Evolutionary conservation across 768 basidiomycete species (phyloP).

Genomic region (Wakefieldia striispora): DNA sequence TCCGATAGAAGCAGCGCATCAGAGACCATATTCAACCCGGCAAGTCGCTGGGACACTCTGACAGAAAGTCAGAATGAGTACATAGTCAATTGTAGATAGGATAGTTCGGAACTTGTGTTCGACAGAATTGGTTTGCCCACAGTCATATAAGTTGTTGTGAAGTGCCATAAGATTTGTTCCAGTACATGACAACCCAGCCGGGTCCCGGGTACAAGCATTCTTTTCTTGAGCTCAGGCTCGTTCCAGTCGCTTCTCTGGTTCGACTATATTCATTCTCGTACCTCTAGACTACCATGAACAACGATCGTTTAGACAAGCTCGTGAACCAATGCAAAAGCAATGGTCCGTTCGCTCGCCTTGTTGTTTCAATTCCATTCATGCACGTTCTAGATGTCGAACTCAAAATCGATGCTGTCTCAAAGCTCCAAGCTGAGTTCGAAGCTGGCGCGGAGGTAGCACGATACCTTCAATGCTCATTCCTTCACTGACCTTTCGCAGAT

Average conservation of each 20-base stretch:
- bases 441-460: constrained; percentile 59
- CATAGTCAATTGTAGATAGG: background rate
- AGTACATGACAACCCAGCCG: constrained; percentile 18
- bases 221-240: constrained; percentile 23
- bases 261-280: constrained; percentile 10
- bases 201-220: constrained; percentile 8
- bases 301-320: constrained; percentile 56
- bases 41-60: constrained; percentile 85
- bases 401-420: constrained; percentile 77
- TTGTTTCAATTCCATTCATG: constrained; percentile 9
- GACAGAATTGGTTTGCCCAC: too few relatives aligned
- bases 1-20: constrained; percentile 78
- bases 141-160: background rate
- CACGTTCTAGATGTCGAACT: constrained; percentile 64
- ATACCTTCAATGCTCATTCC: constrained; percentile 8
- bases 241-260: constrained; percentile 11
- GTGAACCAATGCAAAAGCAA: constrained; percentile 63
- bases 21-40: constrained; percentile 81
- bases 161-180: constrained; percentile 5
- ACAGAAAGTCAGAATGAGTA: constrained; percentile 43
- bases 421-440: constrained; percentile 75
- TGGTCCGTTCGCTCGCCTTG: constrained; percentile 38
- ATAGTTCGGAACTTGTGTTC: constrained; percentile 4
- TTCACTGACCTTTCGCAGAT: constrained; percentile 46
- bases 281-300: constrained; percentile 46